These are phyloP conservation scores for Alnus rubra DNA, from an alignment of 306 rosid genomes.

Conservation along the genomic window DNA sequence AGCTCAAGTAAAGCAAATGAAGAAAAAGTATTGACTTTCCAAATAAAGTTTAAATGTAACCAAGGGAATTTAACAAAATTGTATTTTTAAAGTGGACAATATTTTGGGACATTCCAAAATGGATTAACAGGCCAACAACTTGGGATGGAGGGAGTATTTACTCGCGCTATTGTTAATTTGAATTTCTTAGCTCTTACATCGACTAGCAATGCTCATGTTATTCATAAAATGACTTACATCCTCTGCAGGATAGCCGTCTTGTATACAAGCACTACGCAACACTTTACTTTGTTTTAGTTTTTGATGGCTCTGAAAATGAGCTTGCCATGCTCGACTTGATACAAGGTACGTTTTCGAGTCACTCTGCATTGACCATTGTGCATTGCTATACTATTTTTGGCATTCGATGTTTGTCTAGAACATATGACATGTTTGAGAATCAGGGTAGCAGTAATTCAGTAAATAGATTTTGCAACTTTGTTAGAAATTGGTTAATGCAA, in stretches of 20 bases:
- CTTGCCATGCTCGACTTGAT: constrained; percentile 96
- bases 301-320: constrained; percentile 93
- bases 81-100: no score
- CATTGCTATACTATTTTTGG: background rate
- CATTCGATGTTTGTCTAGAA: constrained; percentile 3
- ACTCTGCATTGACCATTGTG: constrained; percentile 2
- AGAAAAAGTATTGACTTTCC: no score
- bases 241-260: constrained; percentile 78
- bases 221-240: background rate
- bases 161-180: background rate
- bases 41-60: no score
- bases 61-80: no score
- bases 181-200: background rate
- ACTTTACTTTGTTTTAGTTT: constrained; percentile 77
- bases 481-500: background rate
- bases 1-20: background rate
- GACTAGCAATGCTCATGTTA: background rate
- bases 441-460: background rate
- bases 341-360: constrained; percentile 60
- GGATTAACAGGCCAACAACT: background rate
- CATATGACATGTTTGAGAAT: background rate
- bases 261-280: constrained; percentile 96
- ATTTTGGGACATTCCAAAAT: background rate
- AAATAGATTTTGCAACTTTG: background rate
- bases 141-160: background rate